phyloP scores from a whole-genome alignment of 2,329 filamentous ascomycete genomes.

The Colletotrichum kahawae region DNA sequence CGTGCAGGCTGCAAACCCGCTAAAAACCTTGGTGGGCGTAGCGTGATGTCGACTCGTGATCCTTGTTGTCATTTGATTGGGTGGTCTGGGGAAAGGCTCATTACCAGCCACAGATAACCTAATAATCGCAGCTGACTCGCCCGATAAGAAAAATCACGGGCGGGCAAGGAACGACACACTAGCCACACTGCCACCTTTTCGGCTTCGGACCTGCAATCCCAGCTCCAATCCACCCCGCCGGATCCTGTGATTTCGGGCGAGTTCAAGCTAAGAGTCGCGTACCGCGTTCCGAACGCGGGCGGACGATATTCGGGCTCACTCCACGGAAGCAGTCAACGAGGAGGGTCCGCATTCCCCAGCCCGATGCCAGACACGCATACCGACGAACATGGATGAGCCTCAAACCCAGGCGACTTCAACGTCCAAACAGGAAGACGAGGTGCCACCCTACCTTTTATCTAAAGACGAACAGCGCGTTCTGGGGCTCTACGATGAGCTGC shows the following conservation, averaged over 20 bases:
- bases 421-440: constrained; percentile 35
- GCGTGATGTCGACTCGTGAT: constrained; percentile 25
- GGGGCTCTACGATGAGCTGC: constrained; percentile 72
- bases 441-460: constrained; percentile 59
- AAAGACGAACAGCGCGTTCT: constrained; percentile 70
- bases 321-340: background rate
- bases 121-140: background rate
- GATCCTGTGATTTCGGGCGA: background rate
- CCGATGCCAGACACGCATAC: background rate
- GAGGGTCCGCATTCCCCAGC: background rate
- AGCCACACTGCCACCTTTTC: background rate
- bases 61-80: constrained; percentile 17
- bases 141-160: background rate
- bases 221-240: background rate
- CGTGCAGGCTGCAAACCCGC: constrained; percentile 19
- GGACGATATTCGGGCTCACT: background rate
- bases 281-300: constrained; percentile 6
- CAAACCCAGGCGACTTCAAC: background rate
- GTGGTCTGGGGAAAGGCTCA: background rate
- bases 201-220: background rate
- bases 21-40: constrained; percentile 15
- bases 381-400: constrained; percentile 30
- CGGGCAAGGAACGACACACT: background rate
- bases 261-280: background rate
- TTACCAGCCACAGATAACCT: constrained; percentile 2